phyloP scores from a whole-genome alignment of 257 asterid genomes.

The Cruciata laevipes region DNA sequence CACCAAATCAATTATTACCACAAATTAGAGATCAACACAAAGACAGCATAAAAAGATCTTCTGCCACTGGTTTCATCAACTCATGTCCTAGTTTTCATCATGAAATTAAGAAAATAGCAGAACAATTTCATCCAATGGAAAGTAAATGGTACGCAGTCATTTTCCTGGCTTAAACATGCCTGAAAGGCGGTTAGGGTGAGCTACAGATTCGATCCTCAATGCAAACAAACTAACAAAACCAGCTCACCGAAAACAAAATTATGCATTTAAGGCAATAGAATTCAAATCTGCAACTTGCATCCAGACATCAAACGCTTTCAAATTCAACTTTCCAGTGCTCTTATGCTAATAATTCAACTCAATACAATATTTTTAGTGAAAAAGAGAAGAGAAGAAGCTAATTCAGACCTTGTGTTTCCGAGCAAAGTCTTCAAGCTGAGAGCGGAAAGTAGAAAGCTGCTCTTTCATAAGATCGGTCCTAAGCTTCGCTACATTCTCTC shows the following conservation, averaged over 20 bases:
- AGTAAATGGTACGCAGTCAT: background rate
- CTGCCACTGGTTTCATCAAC: background rate
- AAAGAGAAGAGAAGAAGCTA: background rate
- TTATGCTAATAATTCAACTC: background rate
- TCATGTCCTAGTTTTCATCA: background rate
- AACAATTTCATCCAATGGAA: background rate
- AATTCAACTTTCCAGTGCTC: background rate
- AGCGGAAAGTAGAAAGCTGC: constrained; percentile 87
- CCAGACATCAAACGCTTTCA: background rate
- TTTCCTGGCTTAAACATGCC: too few relatives aligned
- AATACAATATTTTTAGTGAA: background rate
- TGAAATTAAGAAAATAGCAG: background rate
- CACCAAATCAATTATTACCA: constrained; percentile 5
- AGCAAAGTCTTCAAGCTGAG: constrained; percentile 93
- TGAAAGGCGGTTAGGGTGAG: background rate
- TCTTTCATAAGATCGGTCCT: constrained; percentile 95
- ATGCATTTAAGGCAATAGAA: background rate
- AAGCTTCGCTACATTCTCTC: constrained; percentile 94
- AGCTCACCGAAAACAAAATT: background rate
- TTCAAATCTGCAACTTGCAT: background rate
- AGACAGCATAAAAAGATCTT: background rate
- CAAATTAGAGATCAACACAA: background rate
- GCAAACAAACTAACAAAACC: background rate
- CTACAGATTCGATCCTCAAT: background rate
- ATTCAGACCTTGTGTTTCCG: constrained; percentile 76